Percentiles rank a stretch among this genome's conserved stretches.
Evolutionary conservation across 495 filamentous ascomycete species (phyloP).

Genomic region (Parathielavia appendiculata): DNA sequence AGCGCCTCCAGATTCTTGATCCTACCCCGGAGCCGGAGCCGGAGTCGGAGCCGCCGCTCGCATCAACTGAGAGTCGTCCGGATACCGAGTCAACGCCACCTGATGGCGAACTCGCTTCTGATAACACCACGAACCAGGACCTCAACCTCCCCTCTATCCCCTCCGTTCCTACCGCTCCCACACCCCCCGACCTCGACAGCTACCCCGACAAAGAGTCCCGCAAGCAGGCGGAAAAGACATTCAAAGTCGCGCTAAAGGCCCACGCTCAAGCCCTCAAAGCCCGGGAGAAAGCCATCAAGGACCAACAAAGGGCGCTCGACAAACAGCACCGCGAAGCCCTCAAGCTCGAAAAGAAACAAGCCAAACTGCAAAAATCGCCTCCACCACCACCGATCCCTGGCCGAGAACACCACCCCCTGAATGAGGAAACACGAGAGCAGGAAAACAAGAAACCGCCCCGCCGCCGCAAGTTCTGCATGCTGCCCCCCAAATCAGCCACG

Average conservation of each 20-base stretch:
- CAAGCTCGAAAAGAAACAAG: conserved; percentile 5
- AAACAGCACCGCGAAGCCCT: conserved; percentile 38
- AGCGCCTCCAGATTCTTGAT: conserved; percentile 28
- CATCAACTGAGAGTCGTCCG: background rate
- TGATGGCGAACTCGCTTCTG: background rate
- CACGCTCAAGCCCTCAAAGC: conserved; percentile 60
- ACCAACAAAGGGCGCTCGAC: conserved; percentile 46
- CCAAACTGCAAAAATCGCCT: background rate
- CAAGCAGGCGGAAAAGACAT: conserved; percentile 61
- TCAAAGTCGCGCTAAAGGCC: conserved; percentile 50
- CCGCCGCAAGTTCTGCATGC: conserved; percentile 71
- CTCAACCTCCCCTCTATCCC: conserved; percentile 42
- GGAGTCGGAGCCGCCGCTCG: conserved; percentile 13
- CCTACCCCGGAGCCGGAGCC: conserved; percentile 32
- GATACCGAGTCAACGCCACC: background rate
- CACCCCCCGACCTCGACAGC: conserved; percentile 43
- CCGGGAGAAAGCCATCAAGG: conserved; percentile 55
- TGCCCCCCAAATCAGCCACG: conserved; percentile 46
- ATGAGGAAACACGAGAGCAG: conserved; percentile 3
- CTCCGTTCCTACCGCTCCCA: conserved; percentile 37
- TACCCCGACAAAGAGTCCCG: conserved; percentile 56
- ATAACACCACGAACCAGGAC: conserved; percentile 2
- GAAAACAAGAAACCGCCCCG: conserved; percentile 2
- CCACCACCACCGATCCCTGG: background rate
- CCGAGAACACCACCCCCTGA: conserved; percentile 4